Conservation (phyloP, 129 eudicot genomes). For the Kitagawia praeruptora region DNA sequence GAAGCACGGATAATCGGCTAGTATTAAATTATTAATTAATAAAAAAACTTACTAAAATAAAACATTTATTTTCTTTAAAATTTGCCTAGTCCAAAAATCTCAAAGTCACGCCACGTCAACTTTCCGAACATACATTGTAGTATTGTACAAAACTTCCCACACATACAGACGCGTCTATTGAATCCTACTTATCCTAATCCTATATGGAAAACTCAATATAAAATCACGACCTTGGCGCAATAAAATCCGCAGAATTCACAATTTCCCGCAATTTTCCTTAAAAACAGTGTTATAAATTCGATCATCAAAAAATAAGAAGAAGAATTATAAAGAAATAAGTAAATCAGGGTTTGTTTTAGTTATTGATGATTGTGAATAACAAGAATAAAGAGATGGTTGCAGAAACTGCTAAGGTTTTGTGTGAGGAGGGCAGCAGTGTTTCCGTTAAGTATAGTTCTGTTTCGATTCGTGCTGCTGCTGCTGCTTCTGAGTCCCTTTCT, state of each 20-base stretch:
- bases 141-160: no score
- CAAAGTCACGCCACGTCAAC: background rate
- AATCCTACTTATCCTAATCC: background rate
- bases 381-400: constrained; percentile 31
- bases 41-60: no score
- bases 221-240: no score
- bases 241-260: background rate
- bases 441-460: constrained; percentile 35
- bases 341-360: background rate
- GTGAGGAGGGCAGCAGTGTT: constrained; percentile 25
- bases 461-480: constrained; percentile 10
- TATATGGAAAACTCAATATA: no score
- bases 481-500: no score
- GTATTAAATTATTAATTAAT: no score
- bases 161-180: background rate
- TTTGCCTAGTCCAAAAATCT: no score
- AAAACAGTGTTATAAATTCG: background rate
- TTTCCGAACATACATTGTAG: background rate
- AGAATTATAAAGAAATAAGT: background rate
- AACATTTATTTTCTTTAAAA: no score
- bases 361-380: constrained; percentile 18
- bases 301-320: no score
- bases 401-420: constrained; percentile 37
- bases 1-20: no score
- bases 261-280: background rate